A percentile compares a stretch with the other conserved stretches of the same genome.
Evolutionary conservation across 1,139 yeast species (phyloP).

Genomic region (Debaryomyces subglobosus): DNA sequence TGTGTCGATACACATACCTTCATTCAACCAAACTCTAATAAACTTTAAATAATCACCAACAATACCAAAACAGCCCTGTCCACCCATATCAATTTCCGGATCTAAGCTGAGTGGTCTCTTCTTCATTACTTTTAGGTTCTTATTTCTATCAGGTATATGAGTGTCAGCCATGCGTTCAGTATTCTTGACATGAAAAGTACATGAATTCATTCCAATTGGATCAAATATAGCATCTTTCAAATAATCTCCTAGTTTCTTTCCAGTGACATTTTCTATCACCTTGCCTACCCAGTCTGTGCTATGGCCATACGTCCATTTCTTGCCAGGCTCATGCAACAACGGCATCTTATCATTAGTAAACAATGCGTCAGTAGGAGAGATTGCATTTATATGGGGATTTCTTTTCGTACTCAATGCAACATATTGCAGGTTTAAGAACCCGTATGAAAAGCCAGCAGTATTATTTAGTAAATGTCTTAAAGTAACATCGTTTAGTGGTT

Average conservation of each 20-base stretch:
- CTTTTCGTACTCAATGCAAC: constrained; percentile 21
- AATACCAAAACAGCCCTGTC: constrained; percentile 51
- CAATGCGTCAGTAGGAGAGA: constrained; percentile 28
- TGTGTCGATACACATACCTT: constrained; percentile 45
- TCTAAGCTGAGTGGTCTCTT: constrained; percentile 23
- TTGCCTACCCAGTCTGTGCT: constrained; percentile 58
- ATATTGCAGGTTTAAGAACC: constrained; percentile 41
- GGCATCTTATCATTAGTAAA: constrained; percentile 41
- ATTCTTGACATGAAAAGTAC: constrained; percentile 38
- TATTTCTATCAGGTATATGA: constrained; percentile 26
- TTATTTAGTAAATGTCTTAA: constrained; percentile 52
- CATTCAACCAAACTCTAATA: constrained; percentile 49
- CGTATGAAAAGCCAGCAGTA: constrained; percentile 55
- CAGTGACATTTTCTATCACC: constrained; percentile 46
- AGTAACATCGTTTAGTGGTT: constrained; percentile 44
- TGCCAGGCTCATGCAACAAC: constrained; percentile 55
- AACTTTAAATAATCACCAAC: constrained; percentile 48
- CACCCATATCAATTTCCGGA: constrained; percentile 49
- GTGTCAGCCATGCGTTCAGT: constrained; percentile 27
- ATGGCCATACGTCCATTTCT: constrained; percentile 54
- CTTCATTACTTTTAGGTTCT: constrained; percentile 18
- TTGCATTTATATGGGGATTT: constrained; percentile 23
- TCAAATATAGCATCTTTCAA: constrained; percentile 42
- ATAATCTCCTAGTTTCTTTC: constrained; percentile 45
- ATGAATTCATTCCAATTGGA: constrained; percentile 46